A percentile compares a stretch with the other conserved stretches of the same genome.
These are phyloP conservation scores for Torrubiellomyces zombiae DNA, from an alignment of 2,329 filamentous ascomycete genomes.

Conservation along the genomic window DNA sequence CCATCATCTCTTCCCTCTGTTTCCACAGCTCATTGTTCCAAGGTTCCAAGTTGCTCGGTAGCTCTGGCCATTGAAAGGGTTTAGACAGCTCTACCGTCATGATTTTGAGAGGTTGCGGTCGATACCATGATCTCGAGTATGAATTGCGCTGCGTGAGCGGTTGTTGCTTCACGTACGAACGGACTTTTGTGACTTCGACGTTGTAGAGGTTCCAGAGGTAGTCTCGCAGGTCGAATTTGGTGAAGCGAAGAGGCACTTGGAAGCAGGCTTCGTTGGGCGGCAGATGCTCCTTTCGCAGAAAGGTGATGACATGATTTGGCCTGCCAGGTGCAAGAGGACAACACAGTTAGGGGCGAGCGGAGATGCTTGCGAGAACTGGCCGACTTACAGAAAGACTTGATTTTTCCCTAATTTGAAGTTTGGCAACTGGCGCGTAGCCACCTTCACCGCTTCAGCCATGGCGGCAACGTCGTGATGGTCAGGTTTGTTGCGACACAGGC, in stretches of 20 bases:
- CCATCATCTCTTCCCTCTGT: conserved; percentile 30
- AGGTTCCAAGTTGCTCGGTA: conserved; percentile 41
- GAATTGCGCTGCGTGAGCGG: conserved; percentile 34
- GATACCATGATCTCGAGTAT: conserved; percentile 41
- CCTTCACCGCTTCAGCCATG: conserved; percentile 24
- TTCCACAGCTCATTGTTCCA: conserved; percentile 50
- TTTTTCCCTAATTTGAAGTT: conserved; percentile 34
- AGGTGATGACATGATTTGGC: conserved; percentile 63
- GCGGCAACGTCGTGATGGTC: no score
- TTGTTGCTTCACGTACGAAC: conserved; percentile 57
- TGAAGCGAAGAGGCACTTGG: conserved; percentile 78
- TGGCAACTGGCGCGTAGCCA: conserved; percentile 20
- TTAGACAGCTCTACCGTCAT: conserved; percentile 85
- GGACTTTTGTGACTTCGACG: conserved; percentile 54
- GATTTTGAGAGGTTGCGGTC: conserved; percentile 62
- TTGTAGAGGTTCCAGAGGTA: conserved; percentile 81
- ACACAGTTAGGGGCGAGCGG: conserved; percentile 1
- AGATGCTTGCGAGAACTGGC: not conserved
- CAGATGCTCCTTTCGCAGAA: conserved; percentile 55
- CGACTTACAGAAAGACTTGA: conserved; percentile 36
- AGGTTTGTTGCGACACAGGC: no score
- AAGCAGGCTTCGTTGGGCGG: conserved; percentile 77
- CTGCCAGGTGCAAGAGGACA: conserved; percentile 32
- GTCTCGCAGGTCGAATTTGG: conserved; percentile 91
- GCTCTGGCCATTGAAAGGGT: conserved; percentile 77